Evolutionary conservation across 805 yeast species (phyloP), one percentile per base, ranked within the genome.

Genomic region (Cyberlindnera americana): DNA sequence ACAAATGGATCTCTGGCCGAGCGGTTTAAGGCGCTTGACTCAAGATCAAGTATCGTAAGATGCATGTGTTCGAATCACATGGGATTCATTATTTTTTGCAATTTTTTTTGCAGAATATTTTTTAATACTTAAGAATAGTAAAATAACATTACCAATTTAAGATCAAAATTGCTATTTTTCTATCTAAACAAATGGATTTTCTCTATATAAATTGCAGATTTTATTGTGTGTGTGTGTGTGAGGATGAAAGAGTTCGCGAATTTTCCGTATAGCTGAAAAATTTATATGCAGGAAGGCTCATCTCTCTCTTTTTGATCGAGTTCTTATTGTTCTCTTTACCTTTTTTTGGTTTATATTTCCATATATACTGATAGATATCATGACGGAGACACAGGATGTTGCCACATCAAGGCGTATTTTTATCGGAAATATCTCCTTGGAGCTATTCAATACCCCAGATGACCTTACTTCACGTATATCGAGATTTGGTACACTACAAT

Each of bases 381-480:
- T 32, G 40, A 14, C 30, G 10, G 43, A 35, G 22, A 16, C 35
- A 17, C 3, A 4, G 10, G 19, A 22, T 4, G 38, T 23, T 13
- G 29, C 28, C 12, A 33, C 36, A 9, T 35, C 43, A 22, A 49
- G 49, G 43, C 48, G 82, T 35, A 53, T 87, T 13, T 84, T 83
- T 53, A 77, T 87, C 13, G 93, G 95, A 7, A 73, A 77, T 40
- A 72, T 87, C 25, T 78, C 93, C 1, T 56, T 68, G 1, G 61
- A 65, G 16, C 65, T 86, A 10, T 71, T 73, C 3, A 64, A 66
- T 1, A 65, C 68, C 19, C 58, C 67, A 0, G 52, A 49, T 1
- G 80, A 75, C 32, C 61, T 91, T 35, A 65, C 67, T 31, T 33
- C 60, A 3, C 72, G 96, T 47, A 62, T 91, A 21, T 59, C 64